phyloP scores from a whole-genome alignment of 148 eudicot genomes.

The Limonium bicolor region DNA sequence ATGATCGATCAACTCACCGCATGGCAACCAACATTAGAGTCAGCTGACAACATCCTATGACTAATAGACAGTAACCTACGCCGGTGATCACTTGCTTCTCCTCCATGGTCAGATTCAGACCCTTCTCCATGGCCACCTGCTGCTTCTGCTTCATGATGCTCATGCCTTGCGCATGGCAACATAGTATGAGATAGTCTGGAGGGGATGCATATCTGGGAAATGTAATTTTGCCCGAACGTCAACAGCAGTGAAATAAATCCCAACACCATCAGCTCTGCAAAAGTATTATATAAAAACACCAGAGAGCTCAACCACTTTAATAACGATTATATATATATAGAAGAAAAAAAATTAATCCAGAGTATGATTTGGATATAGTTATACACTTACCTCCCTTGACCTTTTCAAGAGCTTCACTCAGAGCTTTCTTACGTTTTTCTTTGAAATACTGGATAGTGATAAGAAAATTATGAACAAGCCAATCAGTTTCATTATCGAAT shows the following conservation, averaged over 20 bases:
- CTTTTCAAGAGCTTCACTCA: conserved; percentile 5
- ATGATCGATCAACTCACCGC: conserved; percentile 15
- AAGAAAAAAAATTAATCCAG: not conserved
- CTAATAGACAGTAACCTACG: conserved; percentile 34
- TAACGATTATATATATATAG: not conserved
- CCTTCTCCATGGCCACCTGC: not conserved
- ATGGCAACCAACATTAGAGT: conserved; percentile 15
- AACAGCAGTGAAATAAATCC: conserved; percentile 85
- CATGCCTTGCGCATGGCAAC: conserved; percentile 41
- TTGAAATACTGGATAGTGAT: not conserved
- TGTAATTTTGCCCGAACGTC: conserved; percentile 72
- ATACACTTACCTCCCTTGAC: conserved; percentile 4
- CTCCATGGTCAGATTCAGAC: not conserved
- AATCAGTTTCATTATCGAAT: no score
- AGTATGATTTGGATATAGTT: not conserved
- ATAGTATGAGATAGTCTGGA: conserved; percentile 29
- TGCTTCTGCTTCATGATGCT: not conserved
- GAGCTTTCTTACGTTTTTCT: conserved; percentile 5
- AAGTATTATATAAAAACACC: not conserved
- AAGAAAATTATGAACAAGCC: not conserved
- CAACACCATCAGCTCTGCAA: conserved; percentile 82
- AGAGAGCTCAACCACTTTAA: not conserved
- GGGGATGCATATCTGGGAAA: conserved; percentile 57
- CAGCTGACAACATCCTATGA: conserved; percentile 19
- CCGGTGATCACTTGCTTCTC: not conserved